phyloP scores from a whole-genome alignment of 306 rosid genomes.

The Alnus glutinosa region DNA sequence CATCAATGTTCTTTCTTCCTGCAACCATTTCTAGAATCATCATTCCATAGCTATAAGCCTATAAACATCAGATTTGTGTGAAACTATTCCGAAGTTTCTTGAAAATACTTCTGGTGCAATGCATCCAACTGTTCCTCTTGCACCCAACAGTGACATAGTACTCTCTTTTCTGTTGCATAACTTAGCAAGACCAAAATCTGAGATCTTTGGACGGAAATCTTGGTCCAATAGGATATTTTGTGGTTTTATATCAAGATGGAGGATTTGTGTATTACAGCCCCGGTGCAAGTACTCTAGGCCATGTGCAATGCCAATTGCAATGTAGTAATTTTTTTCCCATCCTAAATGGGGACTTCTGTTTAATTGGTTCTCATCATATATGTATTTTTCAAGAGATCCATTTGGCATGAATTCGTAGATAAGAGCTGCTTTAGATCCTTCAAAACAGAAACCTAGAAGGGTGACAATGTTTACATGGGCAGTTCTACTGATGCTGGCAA shows the following conservation, averaged over 20 bases:
- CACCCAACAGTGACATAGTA: slow-evolving; percentile 20
- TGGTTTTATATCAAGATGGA: slow-evolving; percentile 27
- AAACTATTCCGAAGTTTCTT: slow-evolving; percentile 27
- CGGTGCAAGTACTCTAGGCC: slow-evolving; percentile 44
- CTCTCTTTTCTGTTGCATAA: slow-evolving; percentile 38
- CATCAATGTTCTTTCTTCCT: slow-evolving; percentile 31
- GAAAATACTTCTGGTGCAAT: slow-evolving; percentile 36
- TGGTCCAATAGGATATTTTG: slow-evolving; percentile 25
- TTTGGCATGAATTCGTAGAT: slow-evolving; percentile 46
- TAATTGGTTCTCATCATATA: background rate
- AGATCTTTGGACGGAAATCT: slow-evolving; percentile 35
- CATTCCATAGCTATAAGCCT: slow-evolving; percentile 50
- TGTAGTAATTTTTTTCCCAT: slow-evolving; percentile 17
- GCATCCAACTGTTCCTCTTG: slow-evolving; percentile 41
- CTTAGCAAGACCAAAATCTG: slow-evolving; percentile 46
- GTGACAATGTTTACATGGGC: slow-evolving; percentile 42
- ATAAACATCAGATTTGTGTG: slow-evolving; percentile 41
- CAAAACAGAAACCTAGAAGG: slow-evolving; percentile 42
- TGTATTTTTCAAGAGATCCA: slow-evolving; percentile 44
- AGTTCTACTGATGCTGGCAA: slow-evolving; percentile 42
- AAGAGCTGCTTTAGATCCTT: slow-evolving; percentile 34
- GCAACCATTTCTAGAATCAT: slow-evolving; percentile 38
- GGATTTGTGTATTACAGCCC: slow-evolving; percentile 13
- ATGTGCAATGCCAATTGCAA: slow-evolving; percentile 36
- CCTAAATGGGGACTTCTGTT: background rate